Evolutionary conservation across 768 basidiomycete genomes (phyloP), one percentile per base, ranked within the genome.

Genomic region (Rhizopogon roseolus): DNA sequence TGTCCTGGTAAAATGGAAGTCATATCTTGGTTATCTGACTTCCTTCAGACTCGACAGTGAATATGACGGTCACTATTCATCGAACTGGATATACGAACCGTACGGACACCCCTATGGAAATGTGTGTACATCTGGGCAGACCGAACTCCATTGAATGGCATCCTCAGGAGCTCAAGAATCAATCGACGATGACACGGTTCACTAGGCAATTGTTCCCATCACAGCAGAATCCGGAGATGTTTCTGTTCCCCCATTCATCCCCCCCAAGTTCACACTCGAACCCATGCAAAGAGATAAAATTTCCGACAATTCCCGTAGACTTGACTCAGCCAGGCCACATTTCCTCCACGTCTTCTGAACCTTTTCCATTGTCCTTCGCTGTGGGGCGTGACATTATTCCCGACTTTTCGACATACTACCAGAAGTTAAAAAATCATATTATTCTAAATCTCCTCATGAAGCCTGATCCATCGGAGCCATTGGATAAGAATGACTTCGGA

Each of bases 11-110:
- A 14, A 19, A 53, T 25, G 14, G 5, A 10, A 22, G 4, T 16
- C 27, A 14, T 14, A 3, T 4, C 3, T 4, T 37, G 10, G 2
- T 49, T 14, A 36, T 27, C 32, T 49, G 14, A 45, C 29, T 5
- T 10, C n/a, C 32, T 38, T n/a, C 4, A 55, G 54, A 42, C 34
- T 53, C 42, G 4, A 14, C 28, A 2, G 19, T 28, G 44, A 34
- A 55, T 9, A 2, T 55, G 3, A 55, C 16, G 4, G 42, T 38
- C 5, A 32, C 40, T 11, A 28, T 55, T 17, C 34, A 54, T 17
- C 50, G 54, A 6, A 42, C 41, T 7, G 54, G 54, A 27, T 52
- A 44, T 16, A 45, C 40, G 29, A 52, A 55, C 37, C 52, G 42
- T 17, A 52, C 54, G 36, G 54, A 55, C 6, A 41, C 8, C 14